Base-by-base conservation (phyloP, 495 filamentous ascomycete genomes). In the Penicillium goetzii region DNA sequence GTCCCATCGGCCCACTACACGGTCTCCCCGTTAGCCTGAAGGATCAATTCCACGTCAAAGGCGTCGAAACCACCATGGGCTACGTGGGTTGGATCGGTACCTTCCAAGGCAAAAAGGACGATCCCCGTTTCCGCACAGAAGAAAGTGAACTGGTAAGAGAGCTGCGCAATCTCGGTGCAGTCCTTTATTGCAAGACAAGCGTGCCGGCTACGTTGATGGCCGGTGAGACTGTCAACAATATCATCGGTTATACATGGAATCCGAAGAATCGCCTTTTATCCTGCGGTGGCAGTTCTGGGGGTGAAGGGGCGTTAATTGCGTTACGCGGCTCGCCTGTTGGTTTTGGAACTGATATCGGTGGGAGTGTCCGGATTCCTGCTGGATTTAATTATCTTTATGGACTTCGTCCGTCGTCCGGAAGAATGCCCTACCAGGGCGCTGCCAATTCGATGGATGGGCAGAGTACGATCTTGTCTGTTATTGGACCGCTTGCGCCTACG, bases 321-420 rank as follows among this genome's bases (percentile, higher is more conserved):
- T 70, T 88, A 56, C 75, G 72, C 34, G 86, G 86, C 11, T 86
- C 82, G 40, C 77, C 85, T 0, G 70, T 76, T 19, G 86, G 86
- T 0, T 81, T 88, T 66, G 86, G 87, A 0, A 91, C 89, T 15
- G 90, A 93, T 75, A 87, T 93, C 55, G 90, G 89, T 0, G 90
- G 90, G 9, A 87, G 80, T 62, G 83, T 92, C 21, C 79, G 90
- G 0, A 85, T 90, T 56, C 90, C 90, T 2, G 81, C 86, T 28
- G 83, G 81, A 2, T 90, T 90, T 62, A 87, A 88, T 68, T 84
- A 80, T 4, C 65, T 88, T 1, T 90, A 84, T 75, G 87, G 87
- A 0, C 47, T 85, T 17, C 70, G 78, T 23, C 81, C 83, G 11
- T 83, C 83, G 0, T 30, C 68, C 3, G 81, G 80, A 2, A 64